Base-by-base conservation (phyloP, 2,329 filamentous ascomycete species). In the Cordyceps pruinosa region DNA sequence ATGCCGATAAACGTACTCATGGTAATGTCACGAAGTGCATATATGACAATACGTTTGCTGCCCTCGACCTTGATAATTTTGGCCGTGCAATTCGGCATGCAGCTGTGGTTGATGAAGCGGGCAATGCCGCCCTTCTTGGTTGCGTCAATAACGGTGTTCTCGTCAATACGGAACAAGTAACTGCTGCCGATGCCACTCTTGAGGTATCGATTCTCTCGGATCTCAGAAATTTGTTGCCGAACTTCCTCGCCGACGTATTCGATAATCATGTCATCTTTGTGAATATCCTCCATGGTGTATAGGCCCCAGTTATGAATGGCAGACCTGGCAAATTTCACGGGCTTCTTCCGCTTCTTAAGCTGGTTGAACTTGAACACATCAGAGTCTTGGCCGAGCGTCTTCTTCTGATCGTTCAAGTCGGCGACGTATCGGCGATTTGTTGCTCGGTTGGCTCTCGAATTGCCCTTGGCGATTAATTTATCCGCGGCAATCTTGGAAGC, bases 11-110 rank as follows among this genome's bases (percentile, higher is more conserved):
- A 84, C 89, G 79, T 83, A 97, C 94, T 94, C 80, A 93, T 86
- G 65, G 84, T 85, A 73, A 99, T 99, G 73, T 97, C 93, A 69
- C 94, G 86, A 69, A 97, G 78, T 39, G 94, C 94, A 77, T 99
- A 99, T 68, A 99, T 99, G 74, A 99, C 94, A 75, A 99, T 99
- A 63, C 94, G 85, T 77, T 97, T 97, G 70, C 90, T 97, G 62
- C 93, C 93, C 69, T 99, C 94, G 56, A 97, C 94, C 72, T 95
- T 95, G 76, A 99, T 99, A 69, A 99, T 99, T 77, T 97, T 99
- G 61, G 94, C 94, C 39, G 94, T 99, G 75, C 94, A 99, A 70
- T 97, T 99, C 7, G 94, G 94, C 75, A 91, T 94, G 73, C 94
- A 99, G 70, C 90, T 96, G 73, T 99, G 90, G 70, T 99, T 99